Base-by-base conservation (phyloP, 1,139 yeast species). In the Tardiomyces depauwii region DNA sequence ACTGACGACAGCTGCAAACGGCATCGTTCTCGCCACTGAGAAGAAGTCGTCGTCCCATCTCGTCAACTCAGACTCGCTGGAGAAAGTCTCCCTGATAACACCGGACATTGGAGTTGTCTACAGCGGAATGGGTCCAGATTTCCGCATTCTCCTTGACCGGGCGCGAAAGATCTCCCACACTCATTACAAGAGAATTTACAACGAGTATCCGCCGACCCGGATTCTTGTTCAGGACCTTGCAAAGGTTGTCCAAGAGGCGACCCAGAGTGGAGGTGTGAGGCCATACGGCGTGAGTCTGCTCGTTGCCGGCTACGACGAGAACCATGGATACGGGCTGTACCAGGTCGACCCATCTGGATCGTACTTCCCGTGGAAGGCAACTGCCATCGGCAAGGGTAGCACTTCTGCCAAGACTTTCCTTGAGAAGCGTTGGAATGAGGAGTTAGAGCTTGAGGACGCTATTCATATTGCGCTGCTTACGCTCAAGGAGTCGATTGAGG, bases 291-390 rank as follows among this genome's bases (percentile, higher is more conserved):
- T 93, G 16, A 87, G 96, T 9, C 72, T 93, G 51, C 72, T 93
- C 48, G 89, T 91, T 36, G 98, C 97, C 9, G 98, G 98, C 25
- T 78, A 86, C 64, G 98, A 93, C 62, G 88, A 84, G 41, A 82
- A 74, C 61, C 82, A 66, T 67, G 88, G 78, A 50, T 88, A 78
- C 66, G 87, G 86, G 61, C 73, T 93, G 52, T 93, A 91, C 65
- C 98, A 93, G 67, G 95, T 93, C 44, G 98, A 93, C 68, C 99
- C 99, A 5, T 84, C 95, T 5, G 99, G 99, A 13, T 82, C 96
- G 46, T 93, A 84, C 65, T 93, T 87, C 76, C 97, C 98, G n/a
- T 93, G 99, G 99, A 91, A 91, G 67, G 98, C 98, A 27, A 91
- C 98, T 2, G 97, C 98, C 27, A 91, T 93, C 58, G 99, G 99